Evolutionary conservation across 1,284 basidiomycete genomes (phyloP), one percentile per base, ranked within the genome.

Genomic region (Cutaneotrichosporon mucoides): DNA sequence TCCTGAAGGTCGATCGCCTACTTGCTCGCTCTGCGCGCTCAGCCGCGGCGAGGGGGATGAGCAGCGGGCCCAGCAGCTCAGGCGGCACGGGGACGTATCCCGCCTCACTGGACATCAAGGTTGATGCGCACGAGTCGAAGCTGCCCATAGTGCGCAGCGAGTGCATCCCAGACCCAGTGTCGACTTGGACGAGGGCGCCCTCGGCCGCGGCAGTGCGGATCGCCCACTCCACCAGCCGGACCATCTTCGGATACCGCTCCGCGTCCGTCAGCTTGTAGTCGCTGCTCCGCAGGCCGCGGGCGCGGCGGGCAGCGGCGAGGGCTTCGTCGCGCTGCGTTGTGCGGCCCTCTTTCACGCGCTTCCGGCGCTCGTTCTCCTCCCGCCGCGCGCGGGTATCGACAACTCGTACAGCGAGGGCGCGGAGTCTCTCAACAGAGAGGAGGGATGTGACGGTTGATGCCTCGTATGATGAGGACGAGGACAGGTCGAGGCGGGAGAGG

Each of bases 61-160:
- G 47, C 3, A 76, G 55, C 1, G 68, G 70, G 7, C 69, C 62
- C 0, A 76, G 60, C 4, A 76, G 61, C 42, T 64, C 62, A 0
- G 67, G 64, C 3, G 71, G 68, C 2, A 75, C 56, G 1, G 75
- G 70, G 4, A 74, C 53, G 52, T 73, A 76, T 6, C 67, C 71
- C 16, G 43, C 43, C 38, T 53, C 36, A 16, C 13, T 5, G 7
- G 49, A 34, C 2, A 41, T 15, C 37, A 24, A 24, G 15, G 37
- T 38, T 0, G 49, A 51, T 16, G 37, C 38, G 16, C 16, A 41
- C 8, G 49, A 38, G 38, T 51, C 38, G 13, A 51, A 51, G 49
- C 49, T 51, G 2, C 6, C 49, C 37, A 51, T 33, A 7, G 49
- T 41, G 2, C 49, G 49, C 15, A 41, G 8, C 15, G 49, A 51